Conservation (phyloP, 2,329 filamentous ascomycete genomes). For the Ceratocystis cubensis region DNA sequence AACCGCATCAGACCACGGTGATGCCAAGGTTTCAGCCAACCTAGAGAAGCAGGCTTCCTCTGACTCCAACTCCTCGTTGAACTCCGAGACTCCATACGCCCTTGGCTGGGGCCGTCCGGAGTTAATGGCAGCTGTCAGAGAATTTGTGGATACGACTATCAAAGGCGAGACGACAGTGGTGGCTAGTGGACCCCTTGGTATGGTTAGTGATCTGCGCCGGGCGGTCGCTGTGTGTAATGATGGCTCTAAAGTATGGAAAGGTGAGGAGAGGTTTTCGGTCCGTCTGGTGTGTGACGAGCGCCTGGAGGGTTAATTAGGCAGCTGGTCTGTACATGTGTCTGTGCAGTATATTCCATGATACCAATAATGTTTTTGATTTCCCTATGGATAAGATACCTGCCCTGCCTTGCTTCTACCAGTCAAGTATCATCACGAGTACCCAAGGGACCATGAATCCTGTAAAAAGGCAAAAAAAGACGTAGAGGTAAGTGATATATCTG, state of each 20-base stretch:
- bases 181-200: conserved; percentile 47
- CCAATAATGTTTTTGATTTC: conserved; percentile 10
- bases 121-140: conserved; percentile 34
- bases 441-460: too few species aligned
- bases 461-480: not conserved
- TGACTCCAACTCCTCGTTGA: conserved; percentile 24
- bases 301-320: conserved; percentile 36
- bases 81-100: conserved; percentile 19
- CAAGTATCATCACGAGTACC: too few species aligned
- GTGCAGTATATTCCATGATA: conserved; percentile 13
- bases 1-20: conserved; percentile 23
- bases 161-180: conserved; percentile 43
- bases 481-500: not conserved
- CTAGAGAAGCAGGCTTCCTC: conserved; percentile 22
- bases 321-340: not conserved
- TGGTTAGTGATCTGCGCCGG: conserved; percentile 45
- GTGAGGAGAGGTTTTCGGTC: conserved; percentile 44
- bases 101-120: conserved; percentile 31
- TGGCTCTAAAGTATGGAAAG: conserved; percentile 42
- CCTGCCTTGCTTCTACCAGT: not conserved
- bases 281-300: conserved; percentile 48
- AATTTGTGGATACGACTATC: conserved; percentile 37
- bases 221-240: conserved; percentile 44
- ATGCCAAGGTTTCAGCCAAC: conserved; percentile 14
- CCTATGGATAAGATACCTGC: conserved; percentile 3